These are phyloP conservation scores for Eutrema yunnanense DNA, from an alignment of 345 rosid genomes.

Conservation along the genomic window DNA sequence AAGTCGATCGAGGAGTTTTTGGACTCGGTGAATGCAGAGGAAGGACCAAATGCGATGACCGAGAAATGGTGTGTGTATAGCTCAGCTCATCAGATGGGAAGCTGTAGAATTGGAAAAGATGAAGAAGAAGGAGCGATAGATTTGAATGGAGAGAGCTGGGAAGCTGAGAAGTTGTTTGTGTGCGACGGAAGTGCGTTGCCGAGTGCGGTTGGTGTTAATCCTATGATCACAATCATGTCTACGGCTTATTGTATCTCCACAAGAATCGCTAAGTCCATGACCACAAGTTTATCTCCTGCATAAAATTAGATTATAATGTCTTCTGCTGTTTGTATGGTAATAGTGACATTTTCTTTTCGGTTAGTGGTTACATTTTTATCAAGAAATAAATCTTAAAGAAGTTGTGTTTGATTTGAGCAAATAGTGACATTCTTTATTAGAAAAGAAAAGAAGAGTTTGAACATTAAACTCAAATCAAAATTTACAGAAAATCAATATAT, in stretches of 20 bases:
- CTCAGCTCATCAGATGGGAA: conserved; percentile 69
- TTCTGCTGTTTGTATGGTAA: background rate
- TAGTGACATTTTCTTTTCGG: background rate
- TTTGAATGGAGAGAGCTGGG: conserved; percentile 57
- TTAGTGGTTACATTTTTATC: background rate
- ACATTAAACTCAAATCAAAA: conserved; percentile 9
- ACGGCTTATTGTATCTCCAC: conserved; percentile 60
- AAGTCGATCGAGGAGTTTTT: conserved; percentile 42
- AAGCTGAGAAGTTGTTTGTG: conserved; percentile 48
- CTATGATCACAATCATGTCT: conserved; percentile 67
- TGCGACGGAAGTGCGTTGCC: conserved; percentile 63
- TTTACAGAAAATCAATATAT: conserved; percentile 24
- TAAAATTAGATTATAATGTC: background rate
- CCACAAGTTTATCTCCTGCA: background rate
- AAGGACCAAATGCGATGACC: conserved; percentile 25
- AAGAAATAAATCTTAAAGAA: background rate
- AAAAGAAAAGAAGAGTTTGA: conserved; percentile 2
- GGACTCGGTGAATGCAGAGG: conserved; percentile 32
- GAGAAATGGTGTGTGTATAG: conserved; percentile 39
- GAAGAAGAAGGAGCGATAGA: conserved; percentile 50
- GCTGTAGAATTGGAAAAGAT: conserved; percentile 50
- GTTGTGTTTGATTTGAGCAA: background rate
- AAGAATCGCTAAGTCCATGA: conserved; percentile 36
- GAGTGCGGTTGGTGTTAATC: conserved; percentile 61
- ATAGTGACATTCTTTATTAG: conserved; percentile 14